These are phyloP conservation scores for Leccinum incarnatum DNA, from an alignment of 768 basidiomycete genomes.

Conservation along the genomic window DNA sequence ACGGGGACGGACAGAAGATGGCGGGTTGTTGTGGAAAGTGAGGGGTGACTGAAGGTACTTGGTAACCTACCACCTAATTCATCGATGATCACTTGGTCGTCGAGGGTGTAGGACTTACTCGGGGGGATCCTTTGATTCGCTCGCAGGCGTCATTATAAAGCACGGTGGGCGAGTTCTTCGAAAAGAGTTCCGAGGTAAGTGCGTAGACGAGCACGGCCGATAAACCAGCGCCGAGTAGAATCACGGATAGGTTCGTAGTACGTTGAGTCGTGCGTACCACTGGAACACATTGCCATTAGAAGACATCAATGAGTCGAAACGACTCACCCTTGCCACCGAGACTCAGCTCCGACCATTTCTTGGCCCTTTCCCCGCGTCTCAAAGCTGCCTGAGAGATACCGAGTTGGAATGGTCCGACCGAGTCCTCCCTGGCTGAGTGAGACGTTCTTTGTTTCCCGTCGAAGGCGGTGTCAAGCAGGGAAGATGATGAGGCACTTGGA, in stretches of 20 bases:
- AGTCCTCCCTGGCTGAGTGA: slow-evolving; percentile 46
- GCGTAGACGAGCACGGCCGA: slow-evolving; percentile 74
- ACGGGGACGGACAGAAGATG: slow-evolving; percentile 69
- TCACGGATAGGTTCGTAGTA: slow-evolving; percentile 50
- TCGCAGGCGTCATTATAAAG: slow-evolving; percentile 63
- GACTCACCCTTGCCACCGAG: slow-evolving; percentile 69
- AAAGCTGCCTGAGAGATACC: slow-evolving; percentile 60
- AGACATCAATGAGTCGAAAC: neutral
- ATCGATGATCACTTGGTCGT: neutral
- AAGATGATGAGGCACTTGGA: slow-evolving; percentile 42
- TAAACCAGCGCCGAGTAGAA: slow-evolving; percentile 76
- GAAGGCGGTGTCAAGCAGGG: slow-evolving; percentile 61
- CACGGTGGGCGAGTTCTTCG: slow-evolving; percentile 85
- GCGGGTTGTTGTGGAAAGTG: slow-evolving; percentile 79
- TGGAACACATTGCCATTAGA: neutral
- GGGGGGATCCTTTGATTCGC: slow-evolving; percentile 44
- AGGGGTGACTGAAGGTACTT: slow-evolving; percentile 67
- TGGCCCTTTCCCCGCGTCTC: slow-evolving; percentile 51
- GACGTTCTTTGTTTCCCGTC: slow-evolving; percentile 50
- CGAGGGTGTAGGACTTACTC: slow-evolving; percentile 31
- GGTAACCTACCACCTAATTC: slow-evolving; percentile 47
- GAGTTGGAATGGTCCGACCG: slow-evolving; percentile 76
- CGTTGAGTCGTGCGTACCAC: slow-evolving; percentile 30
- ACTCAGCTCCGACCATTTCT: slow-evolving; percentile 80
- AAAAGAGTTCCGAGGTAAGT: slow-evolving; percentile 79